A percentile compares a stretch with the other conserved stretches of the same genome.
phyloP scores from a whole-genome alignment of 768 basidiomycete species.

The Russula dissimulans region DNA sequence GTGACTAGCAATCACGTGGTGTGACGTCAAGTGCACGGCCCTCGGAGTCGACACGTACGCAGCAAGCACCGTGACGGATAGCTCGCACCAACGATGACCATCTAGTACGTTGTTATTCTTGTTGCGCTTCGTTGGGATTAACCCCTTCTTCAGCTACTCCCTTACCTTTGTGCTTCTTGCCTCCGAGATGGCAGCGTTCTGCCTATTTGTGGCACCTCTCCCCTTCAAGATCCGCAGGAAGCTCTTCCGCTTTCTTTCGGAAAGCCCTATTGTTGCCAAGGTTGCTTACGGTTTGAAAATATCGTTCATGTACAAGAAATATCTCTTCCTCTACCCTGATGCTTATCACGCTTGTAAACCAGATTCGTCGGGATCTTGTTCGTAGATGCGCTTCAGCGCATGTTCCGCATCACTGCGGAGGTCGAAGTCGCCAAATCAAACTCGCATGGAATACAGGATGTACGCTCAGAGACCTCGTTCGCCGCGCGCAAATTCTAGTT shows the following conservation, averaged over 20 bases:
- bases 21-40: slow-evolving; percentile 3
- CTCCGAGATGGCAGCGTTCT: slow-evolving; percentile 82
- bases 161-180: slow-evolving; percentile 76
- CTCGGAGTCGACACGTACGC: background rate
- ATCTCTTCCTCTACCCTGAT: background rate
- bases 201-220: slow-evolving; percentile 74
- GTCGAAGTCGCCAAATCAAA: slow-evolving; percentile 53
- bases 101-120: slow-evolving; percentile 31
- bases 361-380: slow-evolving; percentile 82
- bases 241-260: slow-evolving; percentile 64
- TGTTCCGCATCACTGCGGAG: slow-evolving; percentile 75
- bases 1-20: background rate
- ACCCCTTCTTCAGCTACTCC: slow-evolving; percentile 45
- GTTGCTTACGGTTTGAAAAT: slow-evolving; percentile 89
- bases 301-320: slow-evolving; percentile 68
- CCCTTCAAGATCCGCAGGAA: slow-evolving; percentile 63
- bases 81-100: slow-evolving; percentile 33
- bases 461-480: slow-evolving; percentile 77
- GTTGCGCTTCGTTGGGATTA: background rate
- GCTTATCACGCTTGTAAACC: slow-evolving; percentile 21
- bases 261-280: slow-evolving; percentile 66
- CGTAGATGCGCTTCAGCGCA: slow-evolving; percentile 85
- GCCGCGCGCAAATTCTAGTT: slow-evolving; percentile 93
- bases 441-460: slow-evolving; percentile 44
- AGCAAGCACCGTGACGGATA: too few species aligned